phyloP scores from a whole-genome alignment of 345 rosid species.

The Eucalyptus lansdowneana region DNA sequence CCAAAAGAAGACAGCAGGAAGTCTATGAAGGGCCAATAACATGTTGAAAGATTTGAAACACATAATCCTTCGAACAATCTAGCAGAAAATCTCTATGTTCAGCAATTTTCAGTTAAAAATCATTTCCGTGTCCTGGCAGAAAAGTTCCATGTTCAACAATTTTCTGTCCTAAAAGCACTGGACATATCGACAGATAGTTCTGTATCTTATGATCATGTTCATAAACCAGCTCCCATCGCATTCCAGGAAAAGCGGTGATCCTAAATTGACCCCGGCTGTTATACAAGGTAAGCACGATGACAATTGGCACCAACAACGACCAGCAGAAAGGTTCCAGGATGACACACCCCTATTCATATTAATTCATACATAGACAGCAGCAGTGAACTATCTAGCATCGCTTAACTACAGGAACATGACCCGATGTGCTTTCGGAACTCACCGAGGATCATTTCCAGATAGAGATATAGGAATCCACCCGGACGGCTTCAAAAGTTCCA shows the following conservation, averaged over 20 bases:
- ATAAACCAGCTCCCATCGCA: not conserved
- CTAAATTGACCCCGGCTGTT: not conserved
- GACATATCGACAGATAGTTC: not conserved
- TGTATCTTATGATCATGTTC: not conserved
- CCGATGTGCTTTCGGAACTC: not conserved
- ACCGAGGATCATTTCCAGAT: constrained; percentile 87
- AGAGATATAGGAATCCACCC: constrained; percentile 78
- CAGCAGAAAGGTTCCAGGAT: not conserved
- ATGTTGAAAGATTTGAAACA: not conserved
- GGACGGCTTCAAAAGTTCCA: constrained; percentile 76
- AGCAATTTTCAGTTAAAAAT: not conserved
- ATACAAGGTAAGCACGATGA: not conserved
- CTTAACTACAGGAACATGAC: not conserved
- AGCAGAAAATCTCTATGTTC: not conserved
- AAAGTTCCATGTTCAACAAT: not conserved
- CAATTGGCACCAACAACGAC: not conserved
- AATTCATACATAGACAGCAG: not conserved
- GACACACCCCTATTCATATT: not conserved
- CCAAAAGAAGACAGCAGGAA: not conserved
- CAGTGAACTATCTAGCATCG: not conserved
- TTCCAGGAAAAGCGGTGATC: not conserved
- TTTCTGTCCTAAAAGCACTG: not conserved
- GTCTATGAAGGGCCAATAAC: not conserved
- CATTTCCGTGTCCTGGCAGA: not conserved
- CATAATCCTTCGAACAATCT: not conserved